phyloP scores from a whole-genome alignment of 768 basidiomycete species.

The Leucocoprinus sp. region DNA sequence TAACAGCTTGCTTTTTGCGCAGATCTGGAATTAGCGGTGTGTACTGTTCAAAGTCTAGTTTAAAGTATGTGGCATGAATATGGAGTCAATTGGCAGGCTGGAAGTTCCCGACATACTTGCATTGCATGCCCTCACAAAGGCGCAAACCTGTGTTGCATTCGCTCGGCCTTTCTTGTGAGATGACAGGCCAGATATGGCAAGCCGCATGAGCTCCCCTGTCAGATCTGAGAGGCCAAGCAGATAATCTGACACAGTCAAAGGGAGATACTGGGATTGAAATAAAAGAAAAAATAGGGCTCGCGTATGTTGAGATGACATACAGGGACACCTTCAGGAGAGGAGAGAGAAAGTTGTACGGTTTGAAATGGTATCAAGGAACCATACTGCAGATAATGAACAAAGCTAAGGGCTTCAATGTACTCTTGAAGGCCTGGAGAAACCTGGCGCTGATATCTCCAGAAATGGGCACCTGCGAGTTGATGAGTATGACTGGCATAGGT shows the following conservation, averaged over 20 bases:
- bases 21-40: conserved; percentile 65
- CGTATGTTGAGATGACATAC: conserved; percentile 36
- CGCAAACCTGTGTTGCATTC: conserved; percentile 55
- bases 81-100: neutral
- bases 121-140: conserved; percentile 68
- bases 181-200: conserved; percentile 74
- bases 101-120: conserved; percentile 37
- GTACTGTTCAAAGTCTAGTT: conserved; percentile 66
- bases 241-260: conserved; percentile 75
- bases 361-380: conserved; percentile 57
- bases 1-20: conserved; percentile 82
- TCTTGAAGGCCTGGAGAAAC: conserved; percentile 85
- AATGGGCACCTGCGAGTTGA: conserved; percentile 59
- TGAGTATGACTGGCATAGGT: conserved; percentile 54
- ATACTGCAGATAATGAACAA: conserved; percentile 76
- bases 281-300: conserved; percentile 9
- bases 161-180: conserved; percentile 54
- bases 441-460: conserved; percentile 72
- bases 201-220: conserved; percentile 95
- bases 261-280: conserved; percentile 51
- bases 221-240: conserved; percentile 89
- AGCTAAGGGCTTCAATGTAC: conserved; percentile 90
- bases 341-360: conserved; percentile 59
- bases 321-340: conserved; percentile 49
- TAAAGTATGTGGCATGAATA: neutral